These are phyloP conservation scores for Incumbomyces lentus DNA, from an alignment of 2,329 filamentous ascomycete genomes.

Conservation along the genomic window DNA sequence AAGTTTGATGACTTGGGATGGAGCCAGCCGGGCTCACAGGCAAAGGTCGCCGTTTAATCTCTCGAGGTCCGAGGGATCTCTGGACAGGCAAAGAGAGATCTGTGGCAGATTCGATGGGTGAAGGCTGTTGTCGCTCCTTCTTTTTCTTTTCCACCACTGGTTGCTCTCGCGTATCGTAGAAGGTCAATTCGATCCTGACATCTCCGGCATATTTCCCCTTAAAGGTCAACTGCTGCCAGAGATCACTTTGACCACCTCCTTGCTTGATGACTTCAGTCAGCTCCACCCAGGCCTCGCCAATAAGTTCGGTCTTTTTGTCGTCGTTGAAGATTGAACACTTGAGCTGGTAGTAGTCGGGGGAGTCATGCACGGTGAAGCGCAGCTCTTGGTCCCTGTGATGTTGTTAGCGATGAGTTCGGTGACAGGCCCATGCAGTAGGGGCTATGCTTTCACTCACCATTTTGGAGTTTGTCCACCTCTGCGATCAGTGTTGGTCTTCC, in stretches of 20 bases:
- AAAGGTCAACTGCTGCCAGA: slow-evolving; percentile 81
- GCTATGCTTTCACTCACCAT: slow-evolving; percentile 55
- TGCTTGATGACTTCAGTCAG: slow-evolving; percentile 68
- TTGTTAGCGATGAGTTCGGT: neutral
- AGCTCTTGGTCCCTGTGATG: slow-evolving; percentile 82
- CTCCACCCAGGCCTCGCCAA: slow-evolving; percentile 86
- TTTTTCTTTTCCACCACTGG: slow-evolving; percentile 44
- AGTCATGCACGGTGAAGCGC: slow-evolving; percentile 91
- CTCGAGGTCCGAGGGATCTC: slow-evolving; percentile 36
- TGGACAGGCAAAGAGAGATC: slow-evolving; percentile 36
- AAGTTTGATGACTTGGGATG: slow-evolving; percentile 27
- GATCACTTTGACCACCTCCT: slow-evolving; percentile 85
- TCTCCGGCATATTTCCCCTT: slow-evolving; percentile 94
- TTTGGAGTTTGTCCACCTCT: slow-evolving; percentile 88
- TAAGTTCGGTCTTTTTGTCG: slow-evolving; percentile 93
- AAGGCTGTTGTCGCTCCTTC: slow-evolving; percentile 29
- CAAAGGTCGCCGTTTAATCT: slow-evolving; percentile 70
- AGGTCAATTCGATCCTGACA: slow-evolving; percentile 89
- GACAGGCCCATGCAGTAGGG: too few species aligned
- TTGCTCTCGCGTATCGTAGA: slow-evolving; percentile 74
- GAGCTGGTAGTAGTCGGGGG: slow-evolving; percentile 87
- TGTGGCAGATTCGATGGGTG: slow-evolving; percentile 19
- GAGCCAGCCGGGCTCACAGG: slow-evolving; percentile 60
- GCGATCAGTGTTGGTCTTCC: slow-evolving; percentile 90
- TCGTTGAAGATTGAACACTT: slow-evolving; percentile 97